Base-by-base conservation (phyloP, 306 rosid genomes). In the Fagus sylvatica region DNA sequence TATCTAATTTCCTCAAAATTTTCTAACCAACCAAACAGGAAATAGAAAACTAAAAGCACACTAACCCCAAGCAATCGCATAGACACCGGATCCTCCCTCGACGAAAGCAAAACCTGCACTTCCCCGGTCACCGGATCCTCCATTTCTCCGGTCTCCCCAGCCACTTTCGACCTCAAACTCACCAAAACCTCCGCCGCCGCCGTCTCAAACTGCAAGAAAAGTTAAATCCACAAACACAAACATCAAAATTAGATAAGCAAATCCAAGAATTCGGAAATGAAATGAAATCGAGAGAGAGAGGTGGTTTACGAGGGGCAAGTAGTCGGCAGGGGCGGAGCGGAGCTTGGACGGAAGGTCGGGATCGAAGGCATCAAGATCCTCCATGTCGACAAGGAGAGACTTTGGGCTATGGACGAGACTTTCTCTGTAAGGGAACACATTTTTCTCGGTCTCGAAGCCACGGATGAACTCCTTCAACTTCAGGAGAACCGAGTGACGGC, bases 391-490 rank as follows among this genome's bases (percentile, higher is more conserved):
- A 65, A 82, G 82, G 11, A 95, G 98, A 67, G 56, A 83, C 80
- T 85, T 90, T 1, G 91, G 88, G 76, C 87, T 87, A 36, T 91
- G 85, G 10, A 91, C 91, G 51, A 95, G 97, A 80, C 96, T 87
- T 48, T 95, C 98, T 64, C 95, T 82, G 83, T 93, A 95, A 43
- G 94, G 95, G 70, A 88, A 93, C 3, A 88, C 93, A 59, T 89
- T 92, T 76, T 84, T 91, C 11, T 75, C 83, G 9, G 90, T 80
- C 83, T 91, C 97, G 79, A 88, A 95, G 86, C 85, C 89, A 19
- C 99, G 91, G 78, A 95, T 90, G 91, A 95, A 95, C 62, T 95
- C 99, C 86, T 95, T 95, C 76, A 95, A 86, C 54, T 95, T 95
- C 80, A 84, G 98, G 68, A 91, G 89, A 55, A 88, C 82, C 3